Conservation (phyloP, 2,329 filamentous ascomycete genomes). For the Pseudogymnoascus sp. region DNA sequence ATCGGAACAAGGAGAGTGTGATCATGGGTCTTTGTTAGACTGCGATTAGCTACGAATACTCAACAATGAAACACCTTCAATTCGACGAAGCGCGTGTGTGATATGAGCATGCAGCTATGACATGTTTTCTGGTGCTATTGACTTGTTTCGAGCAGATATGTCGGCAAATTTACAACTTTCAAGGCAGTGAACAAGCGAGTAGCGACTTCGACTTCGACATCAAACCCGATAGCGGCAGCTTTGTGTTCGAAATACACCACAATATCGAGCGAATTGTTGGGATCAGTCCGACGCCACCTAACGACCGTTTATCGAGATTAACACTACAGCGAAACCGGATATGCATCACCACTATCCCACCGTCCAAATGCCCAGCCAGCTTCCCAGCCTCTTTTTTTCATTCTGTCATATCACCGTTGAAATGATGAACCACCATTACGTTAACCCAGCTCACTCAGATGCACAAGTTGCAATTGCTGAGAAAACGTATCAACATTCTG, state of each 20-base stretch:
- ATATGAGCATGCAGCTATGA: constrained; percentile 9
- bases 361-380: background rate
- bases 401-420: constrained; percentile 2
- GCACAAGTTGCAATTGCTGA: constrained; percentile 9
- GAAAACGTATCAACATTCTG: constrained; percentile 10
- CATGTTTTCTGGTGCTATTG: constrained; percentile 1
- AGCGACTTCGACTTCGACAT: background rate
- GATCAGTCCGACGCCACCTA: background rate
- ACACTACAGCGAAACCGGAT: background rate
- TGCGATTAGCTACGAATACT: constrained; percentile 7
- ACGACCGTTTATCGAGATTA: background rate
- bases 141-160: constrained; percentile 2
- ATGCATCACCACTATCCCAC: background rate
- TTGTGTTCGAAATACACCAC: background rate
- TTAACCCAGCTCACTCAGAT: constrained; percentile 11
- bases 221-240: background rate
- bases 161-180: background rate
- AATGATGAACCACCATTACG: constrained; percentile 10
- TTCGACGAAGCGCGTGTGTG: constrained; percentile 1
- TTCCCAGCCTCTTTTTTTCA: background rate
- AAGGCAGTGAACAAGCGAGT: background rate
- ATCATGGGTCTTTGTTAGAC: constrained; percentile 17
- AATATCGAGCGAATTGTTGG: background rate
- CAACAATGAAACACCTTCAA: constrained; percentile 10
- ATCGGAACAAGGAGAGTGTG: constrained; percentile 26